Conservation (phyloP, 805 yeast genomes). For the Kodamaea leandrae region DNA sequence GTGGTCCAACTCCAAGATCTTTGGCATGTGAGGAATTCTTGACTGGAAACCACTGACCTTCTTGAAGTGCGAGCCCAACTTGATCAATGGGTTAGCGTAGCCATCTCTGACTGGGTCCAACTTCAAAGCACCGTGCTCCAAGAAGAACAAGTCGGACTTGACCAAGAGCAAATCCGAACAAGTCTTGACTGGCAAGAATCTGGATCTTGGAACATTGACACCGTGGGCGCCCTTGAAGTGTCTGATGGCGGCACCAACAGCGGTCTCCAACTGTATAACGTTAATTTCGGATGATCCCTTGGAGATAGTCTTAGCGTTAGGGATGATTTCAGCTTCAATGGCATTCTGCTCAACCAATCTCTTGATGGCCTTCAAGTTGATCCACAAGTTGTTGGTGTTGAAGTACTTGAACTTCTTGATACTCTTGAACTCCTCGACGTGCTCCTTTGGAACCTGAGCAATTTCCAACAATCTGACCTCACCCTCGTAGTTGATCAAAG, state of each 20-base stretch:
- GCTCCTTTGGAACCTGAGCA: slow-evolving; percentile 98
- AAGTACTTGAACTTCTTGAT: slow-evolving; percentile 97
- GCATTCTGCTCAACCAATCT: slow-evolving; percentile 81
- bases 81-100: slow-evolving; percentile 89
- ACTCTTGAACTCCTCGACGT: slow-evolving; percentile 95
- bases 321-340: slow-evolving; percentile 90
- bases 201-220: slow-evolving; percentile 95
- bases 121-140: slow-evolving; percentile 87
- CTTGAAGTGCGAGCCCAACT: slow-evolving; percentile 94
- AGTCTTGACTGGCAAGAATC: slow-evolving; percentile 97
- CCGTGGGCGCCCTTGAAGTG: slow-evolving; percentile 95
- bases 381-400: slow-evolving; percentile 98
- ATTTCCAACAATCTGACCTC: slow-evolving; percentile 91
- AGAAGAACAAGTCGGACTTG: slow-evolving; percentile 87
- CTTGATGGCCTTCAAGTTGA: slow-evolving; percentile 90
- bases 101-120: slow-evolving; percentile 84
- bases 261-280: slow-evolving; percentile 95
- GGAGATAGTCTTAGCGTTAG: slow-evolving; percentile 82
- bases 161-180: slow-evolving; percentile 92
- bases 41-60: slow-evolving; percentile 88
- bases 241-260: slow-evolving; percentile 98
- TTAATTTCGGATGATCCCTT: slow-evolving; percentile 75
- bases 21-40: slow-evolving; percentile 94
- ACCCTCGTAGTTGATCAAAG: slow-evolving; percentile 93
- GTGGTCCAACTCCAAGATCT: slow-evolving; percentile 93